Conservation (phyloP, 176 grass and related monocot species). For the Triticum timopheevii region DNA sequence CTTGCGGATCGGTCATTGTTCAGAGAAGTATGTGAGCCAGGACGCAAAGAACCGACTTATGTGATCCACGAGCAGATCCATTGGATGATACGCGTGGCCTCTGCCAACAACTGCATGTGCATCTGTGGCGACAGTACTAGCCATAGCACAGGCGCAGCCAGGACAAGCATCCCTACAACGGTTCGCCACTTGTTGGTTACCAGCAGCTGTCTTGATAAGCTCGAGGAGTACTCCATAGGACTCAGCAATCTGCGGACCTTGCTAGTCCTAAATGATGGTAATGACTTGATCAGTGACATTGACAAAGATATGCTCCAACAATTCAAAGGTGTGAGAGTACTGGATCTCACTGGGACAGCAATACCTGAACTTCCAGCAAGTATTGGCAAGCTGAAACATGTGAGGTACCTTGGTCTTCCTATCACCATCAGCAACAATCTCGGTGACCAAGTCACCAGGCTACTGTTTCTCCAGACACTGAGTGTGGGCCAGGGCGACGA, state of each 20-base stretch:
- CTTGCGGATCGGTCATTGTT: neutral
- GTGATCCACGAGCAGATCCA: neutral
- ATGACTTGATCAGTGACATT: neutral
- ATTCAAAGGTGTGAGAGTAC: neutral
- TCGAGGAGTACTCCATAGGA: neutral
- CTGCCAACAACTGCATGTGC: neutral
- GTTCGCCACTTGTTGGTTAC: slow-evolving; percentile 1
- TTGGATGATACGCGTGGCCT: neutral
- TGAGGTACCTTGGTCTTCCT: slow-evolving; percentile 3
- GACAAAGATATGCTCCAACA: neutral
- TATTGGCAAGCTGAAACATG: neutral
- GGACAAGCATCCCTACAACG: neutral
- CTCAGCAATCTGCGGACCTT: neutral
- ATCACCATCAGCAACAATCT: neutral
- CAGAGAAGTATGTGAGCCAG: neutral
- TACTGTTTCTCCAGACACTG: neutral
- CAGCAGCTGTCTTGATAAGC: neutral
- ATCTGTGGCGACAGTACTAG: neutral
- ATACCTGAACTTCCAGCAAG: neutral
- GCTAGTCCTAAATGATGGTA: neutral
- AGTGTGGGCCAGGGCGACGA: neutral
- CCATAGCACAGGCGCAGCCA: neutral
- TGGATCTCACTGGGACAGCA: neutral
- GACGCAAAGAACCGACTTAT: neutral
- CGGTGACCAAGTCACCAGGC: neutral